Base-by-base conservation (phyloP, 768 basidiomycete species). In the Mycena albidolilacea region DNA sequence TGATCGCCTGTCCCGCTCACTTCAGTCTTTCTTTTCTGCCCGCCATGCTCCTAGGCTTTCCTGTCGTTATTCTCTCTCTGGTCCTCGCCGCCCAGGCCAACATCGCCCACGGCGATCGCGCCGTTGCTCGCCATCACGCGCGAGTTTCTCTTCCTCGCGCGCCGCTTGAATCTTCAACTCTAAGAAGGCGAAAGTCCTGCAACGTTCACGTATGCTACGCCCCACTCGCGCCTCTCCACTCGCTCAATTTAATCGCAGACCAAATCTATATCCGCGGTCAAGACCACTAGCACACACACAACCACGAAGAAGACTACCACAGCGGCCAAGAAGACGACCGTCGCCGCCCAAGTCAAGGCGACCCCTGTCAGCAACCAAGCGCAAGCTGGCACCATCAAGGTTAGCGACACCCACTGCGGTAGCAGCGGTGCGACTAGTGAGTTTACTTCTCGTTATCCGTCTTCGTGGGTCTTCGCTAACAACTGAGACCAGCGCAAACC, bases 341-440 rank as follows among this genome's bases (percentile, higher is more conserved):
- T 64, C 3, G 54, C 70, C 21, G 60, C 68, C 37, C 15, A 50
- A n/a, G 63, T 48, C 46, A 60, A 64, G 59, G n/a, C 52, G 7
- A 69, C 61, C 14, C 14, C 46, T 15, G 12, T 37, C 35, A 14
- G 17, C 41, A 23, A 43, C 19, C 17, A 19, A 2, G 61, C 64
- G 23, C 63, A 64, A 23, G 11, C 41, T 0, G 81, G 82, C 37
- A 57, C 87, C 58, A 82, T 89, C 72, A 78, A 80, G n/a, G 82
- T 87, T 67, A 54, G 75, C 14, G 64, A 35, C 10, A 81, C 81
- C 35, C 73, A 74, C 46, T 92, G 90, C 75, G 90, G 90, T 52
- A 69, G 78, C 69, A 85, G 79, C 75, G 85, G 89, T 75, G 89
- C 91, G 66, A 87, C 87, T 4, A 76, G 90, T 88, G 70, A 48